Percentiles rank a stretch among this genome's conserved stretches.
phyloP scores from a whole-genome alignment of 768 basidiomycete species.

The Tulasnella sp. region DNA sequence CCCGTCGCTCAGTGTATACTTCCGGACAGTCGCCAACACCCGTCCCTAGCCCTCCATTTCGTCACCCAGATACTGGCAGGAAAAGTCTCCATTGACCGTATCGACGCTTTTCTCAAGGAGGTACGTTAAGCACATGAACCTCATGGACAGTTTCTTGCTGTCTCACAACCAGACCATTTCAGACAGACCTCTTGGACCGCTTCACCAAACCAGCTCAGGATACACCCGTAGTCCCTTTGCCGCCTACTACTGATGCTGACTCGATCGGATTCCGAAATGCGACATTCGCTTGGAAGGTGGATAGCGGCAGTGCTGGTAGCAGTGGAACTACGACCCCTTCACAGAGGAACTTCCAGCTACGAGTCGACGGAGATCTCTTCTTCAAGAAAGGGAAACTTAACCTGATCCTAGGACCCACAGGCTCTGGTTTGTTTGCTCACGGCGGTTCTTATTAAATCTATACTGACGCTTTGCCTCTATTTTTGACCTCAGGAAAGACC shows the following conservation, averaged over 20 bases:
- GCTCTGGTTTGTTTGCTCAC: constrained; percentile 17
- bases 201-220: constrained; percentile 19
- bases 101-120: constrained; percentile 38
- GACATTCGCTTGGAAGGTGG: constrained; percentile 39
- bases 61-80: constrained; percentile 31
- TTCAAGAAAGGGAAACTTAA: constrained; percentile 31
- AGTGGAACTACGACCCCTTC: constrained; percentile 33
- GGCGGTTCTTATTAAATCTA: neutral
- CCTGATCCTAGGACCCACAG: constrained; percentile 30
- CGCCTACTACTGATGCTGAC: constrained; percentile 15
- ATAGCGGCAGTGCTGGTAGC: constrained; percentile 36
- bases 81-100: constrained; percentile 55
- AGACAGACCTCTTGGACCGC: constrained; percentile 30
- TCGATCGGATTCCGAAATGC: constrained; percentile 29
- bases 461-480: neutral
- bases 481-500: constrained; percentile 16
- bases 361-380: constrained; percentile 26
- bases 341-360: constrained; percentile 31
- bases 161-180: neutral
- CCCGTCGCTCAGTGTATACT: neutral
- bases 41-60: constrained; percentile 27
- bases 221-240: constrained; percentile 8
- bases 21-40: constrained; percentile 26
- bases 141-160: neutral
- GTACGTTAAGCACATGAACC: constrained; percentile 16